Evolutionary conservation across 495 filamentous ascomycete species (phyloP).

Genomic region (Penicillium macrosclerotiorum): DNA sequence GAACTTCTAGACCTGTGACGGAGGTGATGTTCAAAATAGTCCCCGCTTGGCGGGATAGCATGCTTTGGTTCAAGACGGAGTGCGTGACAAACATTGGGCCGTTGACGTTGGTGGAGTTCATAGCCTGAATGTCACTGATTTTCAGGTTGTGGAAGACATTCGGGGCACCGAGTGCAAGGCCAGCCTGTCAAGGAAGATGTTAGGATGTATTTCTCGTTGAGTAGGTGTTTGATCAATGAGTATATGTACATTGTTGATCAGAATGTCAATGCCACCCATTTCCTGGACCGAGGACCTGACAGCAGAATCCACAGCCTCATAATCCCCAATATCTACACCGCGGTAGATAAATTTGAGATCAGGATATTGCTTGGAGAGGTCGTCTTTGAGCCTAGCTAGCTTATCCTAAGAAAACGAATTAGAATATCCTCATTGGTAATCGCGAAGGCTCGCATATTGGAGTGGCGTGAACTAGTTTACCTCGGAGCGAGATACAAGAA

Average conservation of each 20-base stretch:
- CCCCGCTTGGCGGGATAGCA: too few relatives aligned
- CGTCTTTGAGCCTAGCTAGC: conserved; percentile 15
- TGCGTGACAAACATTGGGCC: too few relatives aligned
- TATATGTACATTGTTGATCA: too few relatives aligned
- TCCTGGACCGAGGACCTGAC: conserved; percentile 15
- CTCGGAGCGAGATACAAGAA: conserved; percentile 9
- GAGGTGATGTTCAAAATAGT: conserved; percentile 40
- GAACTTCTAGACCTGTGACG: conserved; percentile 31
- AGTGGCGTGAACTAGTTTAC: conserved; percentile 2
- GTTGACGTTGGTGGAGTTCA: too few relatives aligned
- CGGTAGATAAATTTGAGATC: conserved; percentile 12
- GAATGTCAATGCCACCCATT: conserved; percentile 27
- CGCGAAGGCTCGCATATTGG: too few relatives aligned
- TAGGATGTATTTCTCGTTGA: too few relatives aligned
- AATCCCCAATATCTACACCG: conserved; percentile 24
- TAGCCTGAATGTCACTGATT: too few relatives aligned
- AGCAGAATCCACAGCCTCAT: conserved; percentile 23
- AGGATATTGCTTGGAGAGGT: conserved; percentile 6
- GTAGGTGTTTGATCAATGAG: too few relatives aligned
- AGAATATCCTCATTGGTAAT: background rate
- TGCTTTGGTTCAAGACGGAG: too few relatives aligned
- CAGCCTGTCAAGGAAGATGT: too few relatives aligned
- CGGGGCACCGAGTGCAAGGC: too few relatives aligned
- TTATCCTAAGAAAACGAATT: conserved; percentile 22
- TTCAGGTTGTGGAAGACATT: too few relatives aligned